Percentiles rank a stretch among this genome's conserved stretches.
Evolutionary conservation across 768 basidiomycete genomes (phyloP).

Genomic region (Pleurotus salmoneostramineus): DNA sequence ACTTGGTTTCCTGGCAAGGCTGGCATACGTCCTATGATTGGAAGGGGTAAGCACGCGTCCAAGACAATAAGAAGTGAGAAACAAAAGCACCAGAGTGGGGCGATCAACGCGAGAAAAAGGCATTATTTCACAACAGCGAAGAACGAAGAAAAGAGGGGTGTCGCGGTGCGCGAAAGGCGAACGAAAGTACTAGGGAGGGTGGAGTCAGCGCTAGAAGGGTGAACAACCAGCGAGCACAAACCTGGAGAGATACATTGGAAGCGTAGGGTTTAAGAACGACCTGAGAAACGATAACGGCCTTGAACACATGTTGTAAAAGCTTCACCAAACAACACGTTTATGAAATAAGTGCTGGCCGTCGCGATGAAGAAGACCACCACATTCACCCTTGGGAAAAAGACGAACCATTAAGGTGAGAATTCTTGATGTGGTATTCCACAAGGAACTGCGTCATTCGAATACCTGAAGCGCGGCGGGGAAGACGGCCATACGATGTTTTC

Average conservation of each 20-base stretch:
- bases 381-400: slow-evolving; percentile 2
- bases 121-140: background rate
- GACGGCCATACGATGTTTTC: background rate
- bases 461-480: background rate
- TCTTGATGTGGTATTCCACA: background rate
- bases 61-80: background rate
- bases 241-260: background rate
- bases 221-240: background rate
- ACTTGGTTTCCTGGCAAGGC: slow-evolving; percentile 20
- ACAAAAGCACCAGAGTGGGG: background rate
- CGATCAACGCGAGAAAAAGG: background rate
- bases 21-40: background rate
- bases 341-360: slow-evolving; percentile 2
- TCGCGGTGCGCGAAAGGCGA: background rate
- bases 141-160: background rate
- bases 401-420: background rate
- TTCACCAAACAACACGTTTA: slow-evolving; percentile 1
- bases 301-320: background rate
- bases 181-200: background rate
- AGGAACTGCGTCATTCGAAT: background rate
- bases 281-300: background rate
- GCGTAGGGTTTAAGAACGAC: background rate
- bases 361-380: slow-evolving; percentile 1
- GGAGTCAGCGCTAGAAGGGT: background rate
- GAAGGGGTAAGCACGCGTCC: background rate